Percentiles rank a stretch among this genome's conserved stretches.
Evolutionary conservation across 1,284 basidiomycete species (phyloP).

Genomic region (Ganoderma multipileum): DNA sequence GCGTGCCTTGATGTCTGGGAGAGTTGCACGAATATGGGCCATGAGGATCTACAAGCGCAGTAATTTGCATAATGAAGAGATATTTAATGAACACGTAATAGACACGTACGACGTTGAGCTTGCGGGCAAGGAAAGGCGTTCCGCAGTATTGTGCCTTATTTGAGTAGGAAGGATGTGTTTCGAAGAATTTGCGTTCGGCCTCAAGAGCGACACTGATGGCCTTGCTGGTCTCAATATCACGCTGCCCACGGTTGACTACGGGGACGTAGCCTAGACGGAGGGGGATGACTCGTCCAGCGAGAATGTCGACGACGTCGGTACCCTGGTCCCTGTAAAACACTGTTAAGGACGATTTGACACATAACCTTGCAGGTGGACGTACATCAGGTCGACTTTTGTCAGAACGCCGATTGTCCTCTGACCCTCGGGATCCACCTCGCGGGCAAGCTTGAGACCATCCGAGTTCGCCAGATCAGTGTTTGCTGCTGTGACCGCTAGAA

Average conservation of each 20-base stretch:
- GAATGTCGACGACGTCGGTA: conserved; percentile 98
- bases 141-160: conserved; percentile 96
- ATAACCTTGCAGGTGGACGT: conserved; percentile 40
- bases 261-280: conserved; percentile 96
- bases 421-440: conserved; percentile 97
- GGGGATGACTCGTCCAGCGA: conserved; percentile 96
- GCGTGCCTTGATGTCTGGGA: conserved; percentile 96
- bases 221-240: conserved; percentile 92
- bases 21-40: conserved; percentile 75
- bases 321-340: conserved; percentile 79
- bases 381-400: conserved; percentile 98
- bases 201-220: conserved; percentile 88
- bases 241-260: conserved; percentile 96
- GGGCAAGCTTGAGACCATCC: conserved; percentile 94
- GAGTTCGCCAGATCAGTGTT: conserved; percentile 99
- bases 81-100: not conserved
- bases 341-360: conserved; percentile 90
- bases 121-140: conserved; percentile 96
- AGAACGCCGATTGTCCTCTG: conserved; percentile 96
- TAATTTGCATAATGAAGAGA: not conserved
- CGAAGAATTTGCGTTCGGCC: conserved; percentile 91
- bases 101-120: conserved; percentile 85
- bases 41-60: conserved; percentile 15
- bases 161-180: conserved; percentile 92
- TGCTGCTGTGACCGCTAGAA: conserved; percentile 95